Conservation (phyloP, 768 basidiomycete species). For the Suillus spraguei region DNA sequence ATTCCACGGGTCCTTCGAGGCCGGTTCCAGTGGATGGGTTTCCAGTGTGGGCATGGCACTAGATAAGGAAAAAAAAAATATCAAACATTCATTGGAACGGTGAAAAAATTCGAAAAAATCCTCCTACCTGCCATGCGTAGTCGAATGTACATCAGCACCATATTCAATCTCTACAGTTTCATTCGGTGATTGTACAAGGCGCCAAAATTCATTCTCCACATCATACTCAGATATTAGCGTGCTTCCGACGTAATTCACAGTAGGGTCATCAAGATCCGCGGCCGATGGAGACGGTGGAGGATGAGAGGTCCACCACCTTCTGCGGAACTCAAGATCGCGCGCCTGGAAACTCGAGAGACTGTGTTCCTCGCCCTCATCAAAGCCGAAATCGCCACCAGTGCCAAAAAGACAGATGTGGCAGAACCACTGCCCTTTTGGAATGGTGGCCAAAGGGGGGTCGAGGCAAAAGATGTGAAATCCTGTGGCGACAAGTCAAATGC, state of each 20-base stretch:
- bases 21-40: conserved; percentile 85
- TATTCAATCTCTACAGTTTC: conserved; percentile 99
- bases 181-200: conserved; percentile 83
- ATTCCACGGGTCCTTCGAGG: conserved; percentile 95
- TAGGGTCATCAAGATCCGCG: conserved; percentile 48
- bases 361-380: conserved; percentile 98
- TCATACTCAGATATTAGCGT: conserved; percentile 84
- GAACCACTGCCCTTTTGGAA: conserved; percentile 96
- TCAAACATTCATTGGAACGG: conserved; percentile 24
- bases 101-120: conserved; percentile 20
- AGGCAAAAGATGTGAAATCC: conserved; percentile 98
- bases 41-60: conserved; percentile 97
- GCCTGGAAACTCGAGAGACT: conserved; percentile 89
- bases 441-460: conserved; percentile 80
- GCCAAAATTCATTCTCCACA: conserved; percentile 96
- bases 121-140: conserved; percentile 91
- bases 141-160: conserved; percentile 98
- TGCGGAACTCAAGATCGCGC: conserved; percentile 86
- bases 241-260: conserved; percentile 57
- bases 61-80: conserved; percentile 14
- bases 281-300: conserved; percentile 45
- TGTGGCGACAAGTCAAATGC: conserved; percentile 34
- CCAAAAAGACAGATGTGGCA: conserved; percentile 90
- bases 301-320: conserved; percentile 85
- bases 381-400: conserved; percentile 95